Evolutionary conservation across 495 filamentous ascomycete genomes (phyloP).

Genomic region (Hyaloscypha finlandica): DNA sequence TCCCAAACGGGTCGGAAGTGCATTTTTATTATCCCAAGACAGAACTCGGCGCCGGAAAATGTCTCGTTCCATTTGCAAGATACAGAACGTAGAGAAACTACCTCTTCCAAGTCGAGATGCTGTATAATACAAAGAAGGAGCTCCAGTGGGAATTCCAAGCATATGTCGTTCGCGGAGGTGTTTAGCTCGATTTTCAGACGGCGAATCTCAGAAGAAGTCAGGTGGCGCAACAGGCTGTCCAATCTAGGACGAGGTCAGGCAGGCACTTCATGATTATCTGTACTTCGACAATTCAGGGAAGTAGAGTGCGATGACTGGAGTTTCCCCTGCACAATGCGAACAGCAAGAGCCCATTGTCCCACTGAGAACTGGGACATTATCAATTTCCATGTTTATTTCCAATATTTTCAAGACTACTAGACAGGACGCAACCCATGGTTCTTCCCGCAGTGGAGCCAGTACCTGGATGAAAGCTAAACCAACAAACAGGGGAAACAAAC

Average conservation of each 20-base stretch:
- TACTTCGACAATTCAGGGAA: not conserved
- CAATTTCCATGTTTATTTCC: too few species aligned
- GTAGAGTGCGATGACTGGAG: not conserved
- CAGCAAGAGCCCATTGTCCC: too few species aligned
- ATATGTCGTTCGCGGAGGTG: slow-evolving; percentile 18
- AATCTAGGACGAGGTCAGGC: slow-evolving; percentile 20
- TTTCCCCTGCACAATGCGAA: too few species aligned
- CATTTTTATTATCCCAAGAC: slow-evolving; percentile 14
- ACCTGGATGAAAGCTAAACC: too few species aligned
- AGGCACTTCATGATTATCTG: not conserved
- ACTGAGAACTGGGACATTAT: too few species aligned
- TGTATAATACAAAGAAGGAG: slow-evolving; percentile 16
- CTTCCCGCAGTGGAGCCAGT: too few species aligned
- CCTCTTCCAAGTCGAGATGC: slow-evolving; percentile 23
- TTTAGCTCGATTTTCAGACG: slow-evolving; percentile 21
- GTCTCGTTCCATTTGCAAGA: slow-evolving; percentile 22
- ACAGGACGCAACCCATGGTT: too few species aligned
- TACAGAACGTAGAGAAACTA: slow-evolving; percentile 20
- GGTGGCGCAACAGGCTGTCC: slow-evolving; percentile 10
- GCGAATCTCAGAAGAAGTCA: slow-evolving; percentile 21
- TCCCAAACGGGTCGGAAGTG: slow-evolving; percentile 22
- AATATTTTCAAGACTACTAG: too few species aligned
- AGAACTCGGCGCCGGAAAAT: slow-evolving; percentile 19
- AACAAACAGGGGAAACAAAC: too few species aligned
- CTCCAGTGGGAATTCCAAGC: slow-evolving; percentile 22